Evolutionary conservation across 371 early-diverging fungal genomes (phyloP).

Genomic region (Mucor sp.): DNA sequence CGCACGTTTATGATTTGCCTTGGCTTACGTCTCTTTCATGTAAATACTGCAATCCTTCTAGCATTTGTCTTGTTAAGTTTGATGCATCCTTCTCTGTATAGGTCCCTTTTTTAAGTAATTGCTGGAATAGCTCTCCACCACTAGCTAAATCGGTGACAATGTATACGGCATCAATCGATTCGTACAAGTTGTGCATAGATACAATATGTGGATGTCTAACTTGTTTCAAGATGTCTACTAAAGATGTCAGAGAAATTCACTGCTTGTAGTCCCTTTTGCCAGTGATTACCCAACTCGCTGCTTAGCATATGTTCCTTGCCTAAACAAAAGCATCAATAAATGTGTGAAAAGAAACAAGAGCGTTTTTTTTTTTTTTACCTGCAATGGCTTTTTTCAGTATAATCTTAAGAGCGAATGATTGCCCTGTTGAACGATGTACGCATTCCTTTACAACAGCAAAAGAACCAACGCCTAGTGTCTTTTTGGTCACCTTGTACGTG

Average conservation of each 20-base stretch:
- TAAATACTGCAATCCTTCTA: conserved; percentile 78
- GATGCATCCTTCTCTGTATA: conserved; percentile 82
- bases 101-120: conserved; percentile 73
- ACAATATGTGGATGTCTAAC: conserved; percentile 83
- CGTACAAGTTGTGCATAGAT: conserved; percentile 77
- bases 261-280: background rate
- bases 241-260: background rate
- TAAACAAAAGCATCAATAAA: conserved; percentile 4
- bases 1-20: background rate
- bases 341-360: background rate
- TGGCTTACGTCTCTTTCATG: conserved; percentile 66
- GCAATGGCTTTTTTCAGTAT: conserved; percentile 70
- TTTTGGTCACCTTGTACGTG: conserved; percentile 53
- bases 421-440: conserved; percentile 56
- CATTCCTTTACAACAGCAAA: conserved; percentile 85
- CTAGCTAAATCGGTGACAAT: conserved; percentile 84
- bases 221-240: conserved; percentile 67
- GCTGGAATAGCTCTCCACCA: conserved; percentile 88
- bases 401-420: conserved; percentile 79
- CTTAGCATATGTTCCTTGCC: conserved; percentile 85
- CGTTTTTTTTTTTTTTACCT: conserved; percentile 39
- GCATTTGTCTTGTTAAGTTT: conserved; percentile 67
- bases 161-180: conserved; percentile 79
- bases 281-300: conserved; percentile 66
- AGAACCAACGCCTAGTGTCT: conserved; percentile 67